These are phyloP conservation scores for Flammula alnicola DNA, from an alignment of 1,284 basidiomycete species.

Conservation along the genomic window DNA sequence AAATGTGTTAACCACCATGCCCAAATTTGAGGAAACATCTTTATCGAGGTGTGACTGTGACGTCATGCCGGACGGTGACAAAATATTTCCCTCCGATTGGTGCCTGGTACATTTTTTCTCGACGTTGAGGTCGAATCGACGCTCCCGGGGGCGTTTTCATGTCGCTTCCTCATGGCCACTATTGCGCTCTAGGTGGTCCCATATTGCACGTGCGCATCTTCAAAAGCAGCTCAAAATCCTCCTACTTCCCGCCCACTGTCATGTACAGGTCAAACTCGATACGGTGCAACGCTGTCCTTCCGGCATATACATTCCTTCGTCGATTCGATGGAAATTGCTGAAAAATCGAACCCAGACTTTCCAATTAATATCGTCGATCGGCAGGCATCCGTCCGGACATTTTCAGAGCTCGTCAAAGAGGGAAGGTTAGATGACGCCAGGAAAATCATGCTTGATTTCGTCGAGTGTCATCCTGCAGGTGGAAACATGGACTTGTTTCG, in stretches of 20 bases:
- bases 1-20: conserved; percentile 6
- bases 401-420: conserved; percentile 16
- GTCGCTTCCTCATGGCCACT: conserved; percentile 36
- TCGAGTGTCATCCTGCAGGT: conserved; percentile 7
- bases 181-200: conserved; percentile 28
- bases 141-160: too few relatives aligned
- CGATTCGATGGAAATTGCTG: conserved; percentile 1
- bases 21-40: conserved; percentile 9
- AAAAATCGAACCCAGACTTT: conserved; percentile 10
- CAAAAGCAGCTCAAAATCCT: not conserved
- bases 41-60: conserved; percentile 19
- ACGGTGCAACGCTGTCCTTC: conserved; percentile 8
- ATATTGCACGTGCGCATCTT: conserved; percentile 17
- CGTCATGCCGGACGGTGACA: conserved; percentile 6
- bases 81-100: conserved; percentile 27
- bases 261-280: too few relatives aligned
- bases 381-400: conserved; percentile 13
- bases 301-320: conserved; percentile 15
- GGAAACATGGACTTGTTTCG: conserved; percentile 17
- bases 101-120: too few relatives aligned
- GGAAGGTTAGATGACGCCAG: conserved; percentile 17
- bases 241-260: not conserved
- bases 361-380: conserved; percentile 26
- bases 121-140: too few relatives aligned
- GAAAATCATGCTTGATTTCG: conserved; percentile 19